Base-by-base conservation (phyloP, 768 basidiomycete species). In the Panaeolus papilionaceus region DNA sequence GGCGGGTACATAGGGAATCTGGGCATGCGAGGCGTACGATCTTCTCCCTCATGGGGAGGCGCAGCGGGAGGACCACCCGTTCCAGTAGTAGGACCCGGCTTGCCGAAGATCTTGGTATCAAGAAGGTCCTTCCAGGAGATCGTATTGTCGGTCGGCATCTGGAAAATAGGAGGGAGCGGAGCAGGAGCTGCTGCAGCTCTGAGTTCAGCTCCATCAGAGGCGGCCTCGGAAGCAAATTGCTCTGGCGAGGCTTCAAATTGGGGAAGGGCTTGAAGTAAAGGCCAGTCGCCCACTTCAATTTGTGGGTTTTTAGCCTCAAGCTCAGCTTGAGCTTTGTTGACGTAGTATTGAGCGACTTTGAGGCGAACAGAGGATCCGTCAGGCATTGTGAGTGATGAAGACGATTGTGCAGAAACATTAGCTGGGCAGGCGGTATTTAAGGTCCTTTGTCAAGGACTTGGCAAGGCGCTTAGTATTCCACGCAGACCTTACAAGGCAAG, bases 321-420 rank as follows among this genome's bases (percentile, higher is more conserved):
- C 49, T 66, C 64, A 20, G 67, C 33, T 33, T 66, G 64, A 51
- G 61, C 64, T 54, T 70, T 42, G 62, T 51, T 23, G 61, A 68
- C 40, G 51, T 44, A 67, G 64, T 66, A 70, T 61, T 68, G 69
- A 20, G 69, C 40, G 37, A 66, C 69, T 58, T 68, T 70, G 47
- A 61, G 65, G 62, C 67, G 64, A 20, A 70, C 51, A 18, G 23
- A 16, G 16, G 69, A 67, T 37, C 58, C 64, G 39, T 70, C 69
- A 47, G 51, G 20, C 38, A 61, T 66, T 47, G 65, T 58, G 8
- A 61, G 51, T n/a, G 33, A 1, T 16, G 26, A 4, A 16, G 40
- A 42, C 3, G 40, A 3, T 42, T 42, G 9, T 10, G 40, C 10
- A 42, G 16, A 10, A 42, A 42, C 16, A 4, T 2, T 11, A 10